Conservation (phyloP, 2,329 filamentous ascomycete genomes). For the Fusarium hainanense region DNA sequence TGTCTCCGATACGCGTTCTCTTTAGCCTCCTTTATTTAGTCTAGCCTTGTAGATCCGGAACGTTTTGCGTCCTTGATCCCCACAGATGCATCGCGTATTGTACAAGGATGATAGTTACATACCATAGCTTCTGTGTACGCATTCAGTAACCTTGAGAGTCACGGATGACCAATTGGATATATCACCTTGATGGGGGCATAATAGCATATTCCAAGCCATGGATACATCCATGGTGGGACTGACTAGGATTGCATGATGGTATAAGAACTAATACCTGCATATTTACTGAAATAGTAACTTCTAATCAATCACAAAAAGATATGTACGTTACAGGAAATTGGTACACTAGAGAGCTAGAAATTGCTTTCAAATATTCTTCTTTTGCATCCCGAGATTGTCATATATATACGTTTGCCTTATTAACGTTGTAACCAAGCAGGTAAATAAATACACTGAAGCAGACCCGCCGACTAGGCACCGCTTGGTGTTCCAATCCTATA, state of each 20-base stretch:
- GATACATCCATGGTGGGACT: not conserved
- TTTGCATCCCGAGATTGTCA: constrained; percentile 18
- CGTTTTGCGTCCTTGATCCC: constrained; percentile 17
- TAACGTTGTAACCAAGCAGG: constrained; percentile 7
- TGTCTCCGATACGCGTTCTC: constrained; percentile 13
- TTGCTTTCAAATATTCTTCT: not conserved
- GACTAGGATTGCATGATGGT: not conserved
- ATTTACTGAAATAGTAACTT: not conserved
- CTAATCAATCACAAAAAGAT: not conserved
- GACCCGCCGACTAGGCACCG: constrained; percentile 4
- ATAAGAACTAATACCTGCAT: not conserved
- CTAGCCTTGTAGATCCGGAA: constrained; percentile 33
- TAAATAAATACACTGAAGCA: constrained; percentile 31
- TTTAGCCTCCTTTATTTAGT: constrained; percentile 25
- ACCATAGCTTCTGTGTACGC: not conserved
- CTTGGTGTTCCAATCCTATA: constrained; percentile 4
- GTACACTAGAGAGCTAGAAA: not conserved
- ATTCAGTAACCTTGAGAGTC: constrained; percentile 24
- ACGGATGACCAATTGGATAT: not conserved
- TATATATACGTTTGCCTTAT: constrained; percentile 26
- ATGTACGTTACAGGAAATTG: not conserved
- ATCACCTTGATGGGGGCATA: constrained; percentile 15
- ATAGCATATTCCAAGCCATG: not conserved
- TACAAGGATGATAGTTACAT: constrained; percentile 7
- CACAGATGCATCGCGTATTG: constrained; percentile 13